These are phyloP conservation scores for Nicotiana attenuata DNA, from an alignment of 257 asterid species.

Conservation along the genomic window DNA sequence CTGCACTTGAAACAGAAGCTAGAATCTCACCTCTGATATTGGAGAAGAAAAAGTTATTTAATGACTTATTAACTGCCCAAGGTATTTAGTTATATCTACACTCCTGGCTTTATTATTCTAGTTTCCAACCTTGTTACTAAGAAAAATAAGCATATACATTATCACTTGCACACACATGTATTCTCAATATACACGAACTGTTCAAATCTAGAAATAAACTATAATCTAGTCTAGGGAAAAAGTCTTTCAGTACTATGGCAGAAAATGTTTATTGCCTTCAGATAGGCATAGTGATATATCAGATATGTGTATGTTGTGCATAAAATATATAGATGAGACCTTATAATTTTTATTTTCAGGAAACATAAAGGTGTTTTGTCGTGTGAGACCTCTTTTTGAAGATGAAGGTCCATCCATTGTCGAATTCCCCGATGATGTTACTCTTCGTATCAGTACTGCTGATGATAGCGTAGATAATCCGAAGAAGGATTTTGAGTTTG, in stretches of 20 bases:
- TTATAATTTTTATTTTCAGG: constrained; percentile 50
- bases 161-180: neutral
- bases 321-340: constrained; percentile 18
- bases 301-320: constrained; percentile 7
- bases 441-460: constrained; percentile 69
- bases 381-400: constrained; percentile 92
- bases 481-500: constrained; percentile 96
- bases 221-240: neutral
- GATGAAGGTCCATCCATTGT: constrained; percentile 80
- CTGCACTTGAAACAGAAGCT: constrained; percentile 92
- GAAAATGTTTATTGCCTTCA: neutral
- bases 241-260: neutral
- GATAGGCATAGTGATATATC: neutral
- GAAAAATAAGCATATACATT: neutral
- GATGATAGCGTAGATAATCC: constrained; percentile 73
- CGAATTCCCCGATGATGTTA: constrained; percentile 85
- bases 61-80: constrained; percentile 86
- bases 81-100: constrained; percentile 43
- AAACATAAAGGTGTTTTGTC: constrained; percentile 84
- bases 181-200: neutral
- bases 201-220: constrained; percentile 11
- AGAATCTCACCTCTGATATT: constrained; percentile 76
- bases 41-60: constrained; percentile 85
- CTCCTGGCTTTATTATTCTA: neutral
- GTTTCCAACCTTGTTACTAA: neutral